phyloP scores from a whole-genome alignment of 805 yeast genomes.

The Lachancea nothofagi region DNA sequence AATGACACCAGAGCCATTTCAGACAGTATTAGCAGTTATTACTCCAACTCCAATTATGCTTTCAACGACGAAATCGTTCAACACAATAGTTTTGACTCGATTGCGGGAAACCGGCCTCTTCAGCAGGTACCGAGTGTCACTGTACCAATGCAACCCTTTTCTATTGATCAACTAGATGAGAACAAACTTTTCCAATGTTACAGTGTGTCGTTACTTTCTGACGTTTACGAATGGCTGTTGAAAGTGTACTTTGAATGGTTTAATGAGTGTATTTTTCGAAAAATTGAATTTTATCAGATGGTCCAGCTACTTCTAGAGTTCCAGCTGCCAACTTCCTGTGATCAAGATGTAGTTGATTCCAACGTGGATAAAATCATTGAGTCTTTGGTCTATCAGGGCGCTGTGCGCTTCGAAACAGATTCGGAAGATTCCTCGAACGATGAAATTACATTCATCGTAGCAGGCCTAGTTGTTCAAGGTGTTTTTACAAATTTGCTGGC shows the following conservation, averaged over 20 bases:
- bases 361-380: slow-evolving; percentile 45
- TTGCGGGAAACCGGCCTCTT: slow-evolving; percentile 31
- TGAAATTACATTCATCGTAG: slow-evolving; percentile 32
- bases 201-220: slow-evolving; percentile 42
- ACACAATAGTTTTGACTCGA: slow-evolving; percentile 30
- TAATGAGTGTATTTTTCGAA: slow-evolving; percentile 44
- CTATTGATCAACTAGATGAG: slow-evolving; percentile 43
- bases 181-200: slow-evolving; percentile 46
- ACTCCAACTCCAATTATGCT: slow-evolving; percentile 32
- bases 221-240: slow-evolving; percentile 50
- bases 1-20: slow-evolving; percentile 26
- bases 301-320: slow-evolving; percentile 47
- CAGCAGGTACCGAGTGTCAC: slow-evolving; percentile 32
- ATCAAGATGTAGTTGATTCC: slow-evolving; percentile 44
- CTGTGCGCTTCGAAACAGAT: slow-evolving; percentile 37
- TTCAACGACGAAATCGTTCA: slow-evolving; percentile 25
- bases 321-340: slow-evolving; percentile 44
- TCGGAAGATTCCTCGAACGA: slow-evolving; percentile 26
- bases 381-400: slow-evolving; percentile 39
- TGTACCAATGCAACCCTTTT: slow-evolving; percentile 53
- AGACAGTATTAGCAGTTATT: slow-evolving; percentile 29
- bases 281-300: slow-evolving; percentile 48
- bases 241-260: slow-evolving; percentile 48
- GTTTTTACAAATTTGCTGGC: slow-evolving; percentile 33
- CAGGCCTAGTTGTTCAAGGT: slow-evolving; percentile 34